These are phyloP conservation scores for Phytopythium mirpurense DNA, from an alignment of 352 stramenopile species.

Conservation along the genomic window DNA sequence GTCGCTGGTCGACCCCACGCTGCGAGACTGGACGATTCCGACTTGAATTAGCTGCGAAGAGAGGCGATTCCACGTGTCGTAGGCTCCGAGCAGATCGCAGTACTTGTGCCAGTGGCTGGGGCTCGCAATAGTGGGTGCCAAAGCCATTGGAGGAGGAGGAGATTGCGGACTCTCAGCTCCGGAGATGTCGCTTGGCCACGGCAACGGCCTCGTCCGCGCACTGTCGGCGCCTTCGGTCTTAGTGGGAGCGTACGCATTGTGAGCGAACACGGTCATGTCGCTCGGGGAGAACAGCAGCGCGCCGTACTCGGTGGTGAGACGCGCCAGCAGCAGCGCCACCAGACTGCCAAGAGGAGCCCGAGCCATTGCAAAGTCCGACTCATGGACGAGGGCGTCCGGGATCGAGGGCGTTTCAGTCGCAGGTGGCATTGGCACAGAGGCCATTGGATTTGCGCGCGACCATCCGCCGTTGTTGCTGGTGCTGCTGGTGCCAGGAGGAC, in stretches of 20 bases:
- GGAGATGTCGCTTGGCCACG: not conserved
- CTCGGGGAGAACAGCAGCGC: slow-evolving; percentile 55
- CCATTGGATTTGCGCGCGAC: not conserved
- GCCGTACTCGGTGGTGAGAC: slow-evolving; percentile 45
- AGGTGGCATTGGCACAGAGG: no score
- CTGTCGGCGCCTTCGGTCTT: not conserved
- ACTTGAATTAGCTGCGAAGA: slow-evolving; percentile 33
- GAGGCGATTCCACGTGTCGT: slow-evolving; percentile 39
- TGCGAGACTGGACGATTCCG: slow-evolving; percentile 33
- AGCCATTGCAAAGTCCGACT: not conserved
- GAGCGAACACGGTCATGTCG: slow-evolving; percentile 55
- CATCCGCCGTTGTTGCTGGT: not conserved
- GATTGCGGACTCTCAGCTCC: not conserved
- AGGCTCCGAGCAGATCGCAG: slow-evolving; percentile 25
- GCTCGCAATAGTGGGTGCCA: not conserved
- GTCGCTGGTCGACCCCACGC: not conserved
- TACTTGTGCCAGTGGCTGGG: slow-evolving; percentile 10
- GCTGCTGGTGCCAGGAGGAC: not conserved
- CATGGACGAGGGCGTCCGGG: slow-evolving; percentile 3
- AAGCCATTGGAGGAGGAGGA: not conserved
- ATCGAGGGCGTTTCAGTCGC: no score
- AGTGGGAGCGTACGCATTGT: slow-evolving; percentile 22
- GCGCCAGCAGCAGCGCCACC: slow-evolving; percentile 31
- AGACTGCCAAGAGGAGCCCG: slow-evolving; percentile 9
- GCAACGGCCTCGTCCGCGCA: not conserved